Evolutionary conservation across 2,329 filamentous ascomycete species (phyloP).

Genomic region (Cucurbitaria berberidis): DNA sequence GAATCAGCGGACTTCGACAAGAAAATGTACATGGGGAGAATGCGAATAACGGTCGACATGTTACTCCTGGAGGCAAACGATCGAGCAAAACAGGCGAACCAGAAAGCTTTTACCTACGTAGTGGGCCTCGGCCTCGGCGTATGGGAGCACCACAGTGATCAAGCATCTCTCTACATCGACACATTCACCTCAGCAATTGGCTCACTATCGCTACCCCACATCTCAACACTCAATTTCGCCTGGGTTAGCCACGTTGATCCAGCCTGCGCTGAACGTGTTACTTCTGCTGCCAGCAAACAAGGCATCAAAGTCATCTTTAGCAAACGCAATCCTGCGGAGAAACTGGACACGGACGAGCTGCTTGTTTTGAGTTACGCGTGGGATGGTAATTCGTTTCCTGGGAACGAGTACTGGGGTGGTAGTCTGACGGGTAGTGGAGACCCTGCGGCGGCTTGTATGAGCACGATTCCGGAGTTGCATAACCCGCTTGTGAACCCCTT

Average conservation of each 20-base stretch:
- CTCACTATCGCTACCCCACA: constrained; percentile 2
- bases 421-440: constrained; percentile 8
- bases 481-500: constrained; percentile 13
- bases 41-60: constrained; percentile 9
- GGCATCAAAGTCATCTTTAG: constrained; percentile 12
- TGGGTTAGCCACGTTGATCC: constrained; percentile 3
- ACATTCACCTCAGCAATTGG: constrained; percentile 4
- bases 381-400: constrained; percentile 13
- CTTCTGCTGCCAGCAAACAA: constrained; percentile 1
- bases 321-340: constrained; percentile 10
- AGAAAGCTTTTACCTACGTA: constrained; percentile 7
- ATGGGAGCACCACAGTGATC: constrained; percentile 2
- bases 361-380: constrained; percentile 13
- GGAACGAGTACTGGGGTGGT: constrained; percentile 15
- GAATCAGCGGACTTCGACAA: background rate
- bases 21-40: constrained; percentile 6
- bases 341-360: constrained; percentile 10
- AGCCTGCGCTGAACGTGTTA: background rate
- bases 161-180: constrained; percentile 8
- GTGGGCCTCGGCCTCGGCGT: constrained; percentile 11
- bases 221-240: constrained; percentile 12
- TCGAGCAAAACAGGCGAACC: constrained; percentile 4
- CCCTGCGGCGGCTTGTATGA: constrained; percentile 15
- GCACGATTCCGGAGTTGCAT: constrained; percentile 14
- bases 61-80: constrained; percentile 10